These are phyloP conservation scores for Styphnolobium japonicum DNA, from an alignment of 306 rosid species.

Conservation along the genomic window DNA sequence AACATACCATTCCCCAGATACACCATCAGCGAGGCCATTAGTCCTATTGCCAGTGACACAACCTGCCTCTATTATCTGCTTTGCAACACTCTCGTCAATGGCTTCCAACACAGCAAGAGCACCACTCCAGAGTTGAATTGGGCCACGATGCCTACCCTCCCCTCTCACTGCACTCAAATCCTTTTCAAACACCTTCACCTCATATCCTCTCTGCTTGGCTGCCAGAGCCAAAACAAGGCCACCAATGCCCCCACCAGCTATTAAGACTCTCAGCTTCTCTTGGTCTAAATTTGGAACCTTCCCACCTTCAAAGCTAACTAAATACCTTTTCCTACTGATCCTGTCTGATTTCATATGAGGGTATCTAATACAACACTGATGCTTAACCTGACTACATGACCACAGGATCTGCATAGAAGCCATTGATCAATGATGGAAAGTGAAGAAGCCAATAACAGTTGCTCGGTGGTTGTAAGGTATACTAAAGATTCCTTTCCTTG, in stretches of 20 bases:
- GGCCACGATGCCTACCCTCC: constrained; percentile 47
- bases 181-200: constrained; percentile 43
- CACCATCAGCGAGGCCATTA: constrained; percentile 53
- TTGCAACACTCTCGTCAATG: constrained; percentile 35
- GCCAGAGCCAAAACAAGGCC: constrained; percentile 46
- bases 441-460: not conserved
- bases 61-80: constrained; percentile 36
- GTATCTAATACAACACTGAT: not conserved
- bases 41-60: constrained; percentile 49
- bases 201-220: constrained; percentile 38
- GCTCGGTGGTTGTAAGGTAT: not conserved
- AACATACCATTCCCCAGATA: constrained; percentile 45
- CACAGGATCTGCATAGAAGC: constrained; percentile 20
- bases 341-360: not conserved
- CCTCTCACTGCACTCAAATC: constrained; percentile 49
- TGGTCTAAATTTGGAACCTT: not conserved
- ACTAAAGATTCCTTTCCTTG: not conserved
- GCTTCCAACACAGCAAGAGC: constrained; percentile 44
- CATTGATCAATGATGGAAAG: constrained; percentile 21
- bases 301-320: constrained; percentile 18
- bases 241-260: constrained; percentile 48
- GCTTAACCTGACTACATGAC: constrained; percentile 14
- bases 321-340: not conserved
- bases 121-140: constrained; percentile 43
- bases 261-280: constrained; percentile 27